A percentile compares a stretch with the other conserved stretches of the same genome.
These are phyloP conservation scores for Colletotrichum sp. DNA, from an alignment of 2,329 filamentous ascomycete genomes.

Conservation along the genomic window DNA sequence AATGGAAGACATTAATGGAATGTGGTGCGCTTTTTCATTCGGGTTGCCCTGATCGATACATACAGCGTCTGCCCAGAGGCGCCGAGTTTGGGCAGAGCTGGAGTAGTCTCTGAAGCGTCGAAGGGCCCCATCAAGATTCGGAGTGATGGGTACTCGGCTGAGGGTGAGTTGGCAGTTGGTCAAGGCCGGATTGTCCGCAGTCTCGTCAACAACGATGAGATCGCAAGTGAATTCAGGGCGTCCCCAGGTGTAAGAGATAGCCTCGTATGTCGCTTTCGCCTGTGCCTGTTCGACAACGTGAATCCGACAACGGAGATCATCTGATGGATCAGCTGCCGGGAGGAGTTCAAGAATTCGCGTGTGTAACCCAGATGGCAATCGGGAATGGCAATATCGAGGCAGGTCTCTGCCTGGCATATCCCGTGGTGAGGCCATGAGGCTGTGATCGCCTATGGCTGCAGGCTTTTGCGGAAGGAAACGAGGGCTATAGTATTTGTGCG, in stretches of 20 bases:
- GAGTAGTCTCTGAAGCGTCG: background rate
- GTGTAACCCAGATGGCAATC: background rate
- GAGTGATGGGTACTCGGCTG: background rate
- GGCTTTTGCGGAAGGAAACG: too few species aligned
- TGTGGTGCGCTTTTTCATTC: background rate
- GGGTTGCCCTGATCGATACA: background rate
- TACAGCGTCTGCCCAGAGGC: background rate
- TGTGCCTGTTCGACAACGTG: background rate
- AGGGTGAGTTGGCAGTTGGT: fast-evolving
- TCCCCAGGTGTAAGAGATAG: background rate
- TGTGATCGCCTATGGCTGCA: background rate
- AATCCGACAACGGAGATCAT: background rate
- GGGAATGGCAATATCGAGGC: background rate
- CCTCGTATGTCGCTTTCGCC: background rate
- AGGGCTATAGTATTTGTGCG: too few species aligned
- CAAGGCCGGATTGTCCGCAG: fast-evolving
- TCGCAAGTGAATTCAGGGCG: background rate
- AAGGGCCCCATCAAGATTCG: background rate
- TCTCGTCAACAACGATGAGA: background rate
- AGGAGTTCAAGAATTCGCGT: background rate
- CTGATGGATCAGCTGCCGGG: background rate
- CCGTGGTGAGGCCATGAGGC: background rate
- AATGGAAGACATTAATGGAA: background rate
- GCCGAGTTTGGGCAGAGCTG: background rate
- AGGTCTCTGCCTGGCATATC: background rate